These are phyloP conservation scores for Chionographis japonica DNA, from an alignment of 106 monocot genomes.

Conservation along the genomic window DNA sequence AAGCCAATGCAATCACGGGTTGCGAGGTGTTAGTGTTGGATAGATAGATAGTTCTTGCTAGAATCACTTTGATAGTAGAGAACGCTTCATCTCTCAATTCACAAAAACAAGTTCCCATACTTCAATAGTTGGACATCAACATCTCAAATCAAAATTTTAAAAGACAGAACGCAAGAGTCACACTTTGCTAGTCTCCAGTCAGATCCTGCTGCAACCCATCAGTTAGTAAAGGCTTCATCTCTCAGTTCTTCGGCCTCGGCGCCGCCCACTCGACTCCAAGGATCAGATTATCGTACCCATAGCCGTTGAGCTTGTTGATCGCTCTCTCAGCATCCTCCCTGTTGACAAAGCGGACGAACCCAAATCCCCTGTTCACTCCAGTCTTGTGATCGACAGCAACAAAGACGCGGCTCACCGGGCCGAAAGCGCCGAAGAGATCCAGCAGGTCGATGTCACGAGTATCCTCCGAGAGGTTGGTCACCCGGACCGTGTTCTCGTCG, in stretches of 20 bases:
- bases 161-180: no score
- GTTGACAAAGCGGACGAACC: slow-evolving; percentile 80
- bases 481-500: slow-evolving; percentile 89
- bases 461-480: slow-evolving; percentile 88
- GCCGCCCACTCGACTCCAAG: slow-evolving; percentile 90
- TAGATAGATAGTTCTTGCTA: no score
- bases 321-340: slow-evolving; percentile 88
- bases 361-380: slow-evolving; percentile 78
- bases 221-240: no score
- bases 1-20: no score
- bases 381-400: slow-evolving; percentile 92
- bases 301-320: slow-evolving; percentile 90
- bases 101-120: no score
- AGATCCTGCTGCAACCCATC: no score
- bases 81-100: no score
- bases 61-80: no score
- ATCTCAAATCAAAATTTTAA: no score
- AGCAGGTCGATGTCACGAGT: slow-evolving; percentile 84
- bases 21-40: no score
- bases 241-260: slow-evolving; percentile 43
- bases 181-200: no score
- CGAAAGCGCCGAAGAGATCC: slow-evolving; percentile 85
- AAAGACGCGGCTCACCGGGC: slow-evolving; percentile 71
- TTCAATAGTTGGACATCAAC: no score
- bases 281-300: slow-evolving; percentile 95